Percentiles rank a stretch among this genome's conserved stretches.
Evolutionary conservation across 305 asterid species (phyloP).

Genomic region (Fraxinus xanthoxyloides): DNA sequence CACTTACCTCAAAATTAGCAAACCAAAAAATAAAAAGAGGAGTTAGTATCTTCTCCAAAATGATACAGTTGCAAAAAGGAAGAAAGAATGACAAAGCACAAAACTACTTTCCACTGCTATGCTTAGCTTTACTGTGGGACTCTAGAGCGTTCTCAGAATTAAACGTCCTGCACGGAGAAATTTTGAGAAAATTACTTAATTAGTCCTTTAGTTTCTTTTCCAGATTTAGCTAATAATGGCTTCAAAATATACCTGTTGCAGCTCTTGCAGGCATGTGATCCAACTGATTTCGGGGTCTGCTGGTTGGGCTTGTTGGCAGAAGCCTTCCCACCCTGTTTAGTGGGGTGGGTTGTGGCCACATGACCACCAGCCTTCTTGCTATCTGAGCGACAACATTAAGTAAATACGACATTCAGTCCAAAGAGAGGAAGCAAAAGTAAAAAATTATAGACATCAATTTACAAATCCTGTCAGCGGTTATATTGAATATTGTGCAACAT

Average conservation of each 20-base stretch:
- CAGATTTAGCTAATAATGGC: background rate
- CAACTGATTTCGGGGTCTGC: conserved; percentile 63
- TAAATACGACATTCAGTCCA: background rate
- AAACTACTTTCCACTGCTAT: conserved; percentile 43
- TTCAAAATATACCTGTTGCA: conserved; percentile 52
- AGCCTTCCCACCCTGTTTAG: conserved; percentile 60
- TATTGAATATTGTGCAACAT: background rate
- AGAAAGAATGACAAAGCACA: background rate
- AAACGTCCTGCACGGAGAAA: conserved; percentile 39
- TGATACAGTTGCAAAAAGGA: background rate
- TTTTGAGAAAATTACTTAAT: background rate
- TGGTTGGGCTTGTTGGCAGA: conserved; percentile 57
- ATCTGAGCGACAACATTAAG: conserved; percentile 31
- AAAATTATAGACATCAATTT: background rate
- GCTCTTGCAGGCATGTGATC: conserved; percentile 52
- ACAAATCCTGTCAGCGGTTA: background rate
- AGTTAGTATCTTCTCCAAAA: background rate
- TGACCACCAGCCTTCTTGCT: conserved; percentile 64
- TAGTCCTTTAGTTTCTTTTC: background rate
- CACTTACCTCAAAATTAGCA: background rate
- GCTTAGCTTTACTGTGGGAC: conserved; percentile 68
- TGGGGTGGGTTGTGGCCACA: conserved; percentile 78
- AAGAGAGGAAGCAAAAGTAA: background rate
- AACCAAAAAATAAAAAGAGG: background rate
- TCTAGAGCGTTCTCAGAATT: conserved; percentile 48